phyloP scores from a whole-genome alignment of 495 filamentous ascomycete species.

The Penicillium antarcticum region DNA sequence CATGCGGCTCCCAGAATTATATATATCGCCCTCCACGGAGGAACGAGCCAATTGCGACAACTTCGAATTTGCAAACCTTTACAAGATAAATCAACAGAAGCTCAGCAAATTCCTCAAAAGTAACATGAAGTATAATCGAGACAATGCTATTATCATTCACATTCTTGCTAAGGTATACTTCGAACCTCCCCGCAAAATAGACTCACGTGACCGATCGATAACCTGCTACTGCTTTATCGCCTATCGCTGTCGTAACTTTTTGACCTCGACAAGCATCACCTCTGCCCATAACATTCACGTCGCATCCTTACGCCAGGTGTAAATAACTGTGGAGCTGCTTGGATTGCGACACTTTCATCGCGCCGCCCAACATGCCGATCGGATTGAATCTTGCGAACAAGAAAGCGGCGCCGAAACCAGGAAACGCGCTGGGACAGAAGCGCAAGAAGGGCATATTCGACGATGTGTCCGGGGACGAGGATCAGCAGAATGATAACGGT shows the following conservation, averaged over 20 bases:
- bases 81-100: too few species aligned
- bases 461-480: constrained; percentile 44
- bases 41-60: too few species aligned
- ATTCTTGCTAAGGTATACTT: background rate
- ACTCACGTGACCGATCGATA: constrained; percentile 20
- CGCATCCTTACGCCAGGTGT: background rate
- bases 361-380: constrained; percentile 47
- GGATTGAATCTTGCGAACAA: constrained; percentile 59
- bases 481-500: constrained; percentile 18
- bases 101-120: too few species aligned
- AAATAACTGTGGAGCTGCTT: background rate
- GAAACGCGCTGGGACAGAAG: constrained; percentile 35
- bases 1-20: too few species aligned
- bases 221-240: constrained; percentile 17
- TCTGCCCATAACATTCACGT: background rate
- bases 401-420: constrained; percentile 20
- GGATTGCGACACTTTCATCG: constrained; percentile 1
- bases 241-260: constrained; percentile 16
- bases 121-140: too few species aligned
- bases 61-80: too few species aligned
- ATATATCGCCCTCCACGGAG: too few species aligned
- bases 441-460: constrained; percentile 51
- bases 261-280: constrained; percentile 8
- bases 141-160: too few species aligned
- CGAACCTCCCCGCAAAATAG: constrained; percentile 11